Evolutionary conservation across 2,329 filamentous ascomycete genomes (phyloP), one percentile per base, ranked within the genome.

Genomic region (Neopestalotiopsis rosae): DNA sequence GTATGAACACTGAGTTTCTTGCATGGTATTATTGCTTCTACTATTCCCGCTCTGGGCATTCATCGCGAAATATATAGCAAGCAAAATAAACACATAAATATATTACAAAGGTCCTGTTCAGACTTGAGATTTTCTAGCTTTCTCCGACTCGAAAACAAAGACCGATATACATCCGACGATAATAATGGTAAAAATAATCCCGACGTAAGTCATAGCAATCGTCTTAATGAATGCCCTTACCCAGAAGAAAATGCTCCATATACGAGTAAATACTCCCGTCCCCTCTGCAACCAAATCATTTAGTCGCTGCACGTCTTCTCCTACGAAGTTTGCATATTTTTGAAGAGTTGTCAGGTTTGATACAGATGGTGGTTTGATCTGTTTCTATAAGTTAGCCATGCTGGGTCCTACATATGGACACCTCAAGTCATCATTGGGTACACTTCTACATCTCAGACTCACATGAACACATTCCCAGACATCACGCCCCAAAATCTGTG

Each of bases 391-490:
- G 28, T 38, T 34, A 61, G 57, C 57, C 14, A 6, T 9, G 13
- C 13, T 56, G 6, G 6, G 14, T 17, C 30, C 7, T 30, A 24
- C n/a, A 14, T 30, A 17, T 28, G 24, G 17, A 14, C 7, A 17
- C 12, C n/a, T 24, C 24, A 24, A 24, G 24, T 28, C 24, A 28
- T 28, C 3, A 28, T 28, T 28, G 24, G 24, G 24, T 28, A 28
- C 24, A 1, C 24, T 28, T 28, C 24, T 28, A 28, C 24, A 28
- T 28, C 24, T 28, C 24, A 28, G 24, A 59, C 61, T 30, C 17
- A 64, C 61, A 28, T 64, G 61, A 24, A 64, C 40, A 13, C 38
- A 64, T 52, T 64, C 38, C 61, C 61, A 64, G 20, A 64, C 61
- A 49, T 64, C 61, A 17, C 42, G 34, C 14, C 61, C 61, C 5